phyloP scores from a whole-genome alignment of 108 stramenopile genomes.

The Fragilaria crotonensis region DNA sequence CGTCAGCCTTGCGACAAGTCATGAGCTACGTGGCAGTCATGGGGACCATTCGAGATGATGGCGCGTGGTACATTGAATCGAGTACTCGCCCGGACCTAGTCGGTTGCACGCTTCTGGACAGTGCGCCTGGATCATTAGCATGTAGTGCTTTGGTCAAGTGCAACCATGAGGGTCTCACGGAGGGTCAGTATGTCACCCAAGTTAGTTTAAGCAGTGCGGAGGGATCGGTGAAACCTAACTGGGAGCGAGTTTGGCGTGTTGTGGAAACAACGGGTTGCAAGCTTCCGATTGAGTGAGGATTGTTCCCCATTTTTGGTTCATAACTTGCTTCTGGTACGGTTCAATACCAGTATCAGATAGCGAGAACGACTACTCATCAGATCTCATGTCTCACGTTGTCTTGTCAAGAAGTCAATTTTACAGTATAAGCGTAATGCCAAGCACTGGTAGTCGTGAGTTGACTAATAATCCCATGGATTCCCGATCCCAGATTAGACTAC shows the following conservation, averaged over 20 bases:
- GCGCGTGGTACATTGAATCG: not conserved
- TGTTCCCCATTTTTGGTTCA: too few species aligned
- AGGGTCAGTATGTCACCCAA: not conserved
- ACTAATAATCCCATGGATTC: too few species aligned
- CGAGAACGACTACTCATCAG: too few species aligned
- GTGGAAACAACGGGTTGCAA: not conserved
- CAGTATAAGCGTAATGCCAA: too few species aligned
- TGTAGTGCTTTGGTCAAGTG: constrained; percentile 4
- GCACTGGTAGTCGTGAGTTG: too few species aligned
- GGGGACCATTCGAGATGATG: not conserved
- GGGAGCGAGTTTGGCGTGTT: not conserved
- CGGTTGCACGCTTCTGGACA: not conserved
- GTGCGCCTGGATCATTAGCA: not conserved
- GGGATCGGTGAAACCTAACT: not conserved
- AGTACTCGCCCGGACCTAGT: constrained; percentile 5
- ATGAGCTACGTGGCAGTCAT: constrained; percentile 1
- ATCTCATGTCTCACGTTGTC: too few species aligned
- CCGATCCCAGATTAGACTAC: too few species aligned
- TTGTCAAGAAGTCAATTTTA: too few species aligned
- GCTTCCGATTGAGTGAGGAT: not conserved
- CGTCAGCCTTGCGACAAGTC: not conserved
- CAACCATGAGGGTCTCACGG: not conserved
- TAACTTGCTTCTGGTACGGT: too few species aligned
- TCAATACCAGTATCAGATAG: too few species aligned
- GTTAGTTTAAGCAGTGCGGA: not conserved